These are phyloP conservation scores for Aphanomyces invadans DNA, from an alignment of 352 stramenopile species.

Conservation along the genomic window DNA sequence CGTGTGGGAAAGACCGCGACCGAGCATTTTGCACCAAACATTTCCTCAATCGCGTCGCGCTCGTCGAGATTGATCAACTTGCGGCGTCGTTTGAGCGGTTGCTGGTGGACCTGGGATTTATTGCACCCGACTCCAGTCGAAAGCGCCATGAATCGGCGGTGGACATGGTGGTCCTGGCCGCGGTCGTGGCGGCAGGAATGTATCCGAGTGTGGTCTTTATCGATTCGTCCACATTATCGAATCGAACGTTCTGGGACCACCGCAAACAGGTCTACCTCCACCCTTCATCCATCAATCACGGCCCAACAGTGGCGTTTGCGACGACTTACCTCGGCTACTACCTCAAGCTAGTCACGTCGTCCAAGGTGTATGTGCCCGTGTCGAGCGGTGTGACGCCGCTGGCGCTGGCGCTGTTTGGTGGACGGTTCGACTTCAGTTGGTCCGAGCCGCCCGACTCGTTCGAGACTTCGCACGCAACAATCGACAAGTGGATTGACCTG, in stretches of 20 bases:
- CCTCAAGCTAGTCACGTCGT: conserved; percentile 76
- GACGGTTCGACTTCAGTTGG: conserved; percentile 36
- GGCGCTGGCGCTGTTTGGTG: conserved; percentile 63
- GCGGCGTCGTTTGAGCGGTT: conserved; percentile 67
- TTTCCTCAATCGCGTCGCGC: conserved; percentile 47
- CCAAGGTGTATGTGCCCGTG: conserved; percentile 59
- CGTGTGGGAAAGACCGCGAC: neutral
- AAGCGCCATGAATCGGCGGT: conserved; percentile 32
- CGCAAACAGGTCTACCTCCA: conserved; percentile 51
- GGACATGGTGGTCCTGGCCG: conserved; percentile 43
- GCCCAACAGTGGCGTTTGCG: conserved; percentile 39
- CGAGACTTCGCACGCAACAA: neutral
- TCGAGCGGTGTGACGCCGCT: conserved; percentile 55
- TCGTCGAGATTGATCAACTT: conserved; percentile 62
- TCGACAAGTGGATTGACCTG: conserved; percentile 12
- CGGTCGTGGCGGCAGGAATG: conserved; percentile 73
- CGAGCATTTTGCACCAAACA: conserved; percentile 58
- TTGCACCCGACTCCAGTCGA: conserved; percentile 21
- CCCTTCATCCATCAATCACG: conserved; percentile 68
- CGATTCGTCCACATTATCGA: conserved; percentile 29
- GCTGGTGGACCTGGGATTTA: conserved; percentile 59
- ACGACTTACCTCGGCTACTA: conserved; percentile 69
- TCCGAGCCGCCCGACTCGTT: neutral
- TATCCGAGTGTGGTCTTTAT: conserved; percentile 85
- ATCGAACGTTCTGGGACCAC: conserved; percentile 34